Evolutionary conservation across 1,284 basidiomycete genomes (phyloP).

Genomic region (Vanrija pseudolonga): DNA sequence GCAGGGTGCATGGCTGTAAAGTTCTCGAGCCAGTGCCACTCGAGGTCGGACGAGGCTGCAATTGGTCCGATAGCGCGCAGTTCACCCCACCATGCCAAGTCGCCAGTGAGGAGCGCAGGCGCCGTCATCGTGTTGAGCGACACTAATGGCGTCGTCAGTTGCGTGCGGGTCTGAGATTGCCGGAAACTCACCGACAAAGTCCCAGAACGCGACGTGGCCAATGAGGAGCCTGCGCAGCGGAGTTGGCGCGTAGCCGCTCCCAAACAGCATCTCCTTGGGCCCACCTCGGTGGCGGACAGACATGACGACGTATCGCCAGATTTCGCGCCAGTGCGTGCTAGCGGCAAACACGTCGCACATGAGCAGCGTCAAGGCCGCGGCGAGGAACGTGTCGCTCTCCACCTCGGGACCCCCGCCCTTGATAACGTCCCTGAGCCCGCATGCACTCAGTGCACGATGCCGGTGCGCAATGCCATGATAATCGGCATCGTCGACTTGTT

Average conservation of each 20-base stretch:
- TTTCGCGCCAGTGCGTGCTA: conserved; percentile 27
- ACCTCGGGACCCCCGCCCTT: conserved; percentile 10
- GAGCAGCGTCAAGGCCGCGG: conserved; percentile 15
- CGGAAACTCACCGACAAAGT: conserved; percentile 20
- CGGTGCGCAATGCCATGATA: background rate
- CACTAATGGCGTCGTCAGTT: conserved; percentile 1
- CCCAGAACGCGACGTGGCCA: conserved; percentile 21
- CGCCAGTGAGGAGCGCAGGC: conserved; percentile 9
- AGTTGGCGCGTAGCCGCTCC: background rate
- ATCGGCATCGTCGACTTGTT: background rate
- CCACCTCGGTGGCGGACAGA: conserved; percentile 23
- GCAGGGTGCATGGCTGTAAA: background rate
- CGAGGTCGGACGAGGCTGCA: background rate
- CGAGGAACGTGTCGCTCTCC: conserved; percentile 25
- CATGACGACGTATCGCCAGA: conserved; percentile 13
- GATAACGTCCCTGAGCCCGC: background rate
- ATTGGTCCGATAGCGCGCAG: background rate
- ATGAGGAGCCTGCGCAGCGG: conserved; percentile 18
- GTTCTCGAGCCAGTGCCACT: conserved; percentile 1
- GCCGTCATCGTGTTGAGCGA: conserved; percentile 15
- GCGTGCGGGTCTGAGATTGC: background rate
- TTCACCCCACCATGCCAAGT: conserved; percentile 20
- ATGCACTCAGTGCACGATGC: background rate
- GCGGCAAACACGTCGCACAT: conserved; percentile 29
- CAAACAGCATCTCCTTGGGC: conserved; percentile 18